phyloP scores from a whole-genome alignment of 495 filamentous ascomycete genomes.

The Aspergillus nanangensis region DNA sequence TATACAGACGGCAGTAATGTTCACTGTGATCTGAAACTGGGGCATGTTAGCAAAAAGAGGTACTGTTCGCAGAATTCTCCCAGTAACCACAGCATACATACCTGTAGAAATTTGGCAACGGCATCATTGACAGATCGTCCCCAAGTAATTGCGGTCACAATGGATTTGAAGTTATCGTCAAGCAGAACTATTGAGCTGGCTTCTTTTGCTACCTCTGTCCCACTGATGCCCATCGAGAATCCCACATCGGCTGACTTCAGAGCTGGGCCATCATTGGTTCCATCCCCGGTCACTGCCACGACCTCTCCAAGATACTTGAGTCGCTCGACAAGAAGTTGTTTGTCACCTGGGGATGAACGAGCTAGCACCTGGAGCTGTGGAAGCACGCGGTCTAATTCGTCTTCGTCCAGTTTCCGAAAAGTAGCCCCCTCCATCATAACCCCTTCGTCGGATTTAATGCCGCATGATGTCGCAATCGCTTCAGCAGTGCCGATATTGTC shows the following conservation, averaged over 20 bases:
- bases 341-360: slow-evolving; percentile 84
- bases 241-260: slow-evolving; percentile 83
- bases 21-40: slow-evolving; percentile 87
- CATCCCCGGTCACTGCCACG: slow-evolving; percentile 86
- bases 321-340: slow-evolving; percentile 70
- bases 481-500: slow-evolving; percentile 79
- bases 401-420: slow-evolving; percentile 71
- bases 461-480: slow-evolving; percentile 79
- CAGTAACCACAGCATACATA: neutral
- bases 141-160: slow-evolving; percentile 87
- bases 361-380: slow-evolving; percentile 78
- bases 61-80: neutral
- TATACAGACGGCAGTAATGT: slow-evolving; percentile 78
- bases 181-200: slow-evolving; percentile 90
- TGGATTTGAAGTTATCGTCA: slow-evolving; percentile 87
- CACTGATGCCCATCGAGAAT: slow-evolving; percentile 89
- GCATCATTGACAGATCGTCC: slow-evolving; percentile 88
- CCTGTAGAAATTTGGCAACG: slow-evolving; percentile 76
- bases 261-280: slow-evolving; percentile 86
- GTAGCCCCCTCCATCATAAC: slow-evolving; percentile 78
- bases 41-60: neutral
- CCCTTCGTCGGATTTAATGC: slow-evolving; percentile 68
- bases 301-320: slow-evolving; percentile 72
- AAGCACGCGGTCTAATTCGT: slow-evolving; percentile 65
- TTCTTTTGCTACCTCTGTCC: slow-evolving; percentile 88